Conservation (phyloP, 1,139 yeast genomes). For the Insectozyma bohioensis region DNA sequence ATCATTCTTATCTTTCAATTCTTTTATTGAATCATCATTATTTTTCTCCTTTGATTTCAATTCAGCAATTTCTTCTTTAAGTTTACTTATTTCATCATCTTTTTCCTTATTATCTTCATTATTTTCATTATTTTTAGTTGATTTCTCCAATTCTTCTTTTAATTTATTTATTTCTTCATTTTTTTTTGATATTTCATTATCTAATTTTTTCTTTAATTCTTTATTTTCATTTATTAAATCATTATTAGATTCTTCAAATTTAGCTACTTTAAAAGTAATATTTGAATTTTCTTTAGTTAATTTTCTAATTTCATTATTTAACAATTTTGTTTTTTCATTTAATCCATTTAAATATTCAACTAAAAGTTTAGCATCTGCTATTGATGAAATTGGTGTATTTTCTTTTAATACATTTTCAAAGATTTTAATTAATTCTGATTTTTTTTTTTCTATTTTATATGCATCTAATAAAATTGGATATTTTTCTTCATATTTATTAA, state of each 20-base stretch:
- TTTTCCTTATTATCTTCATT: background rate
- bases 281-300: slow-evolving; percentile 18
- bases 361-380: slow-evolving; percentile 68
- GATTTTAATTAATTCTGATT: slow-evolving; percentile 55
- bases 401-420: slow-evolving; percentile 78
- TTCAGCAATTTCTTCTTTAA: background rate
- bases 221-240: slow-evolving; percentile 14
- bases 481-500: slow-evolving; percentile 84
- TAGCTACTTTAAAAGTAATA: slow-evolving; percentile 22
- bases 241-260: slow-evolving; percentile 17
- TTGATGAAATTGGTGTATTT: slow-evolving; percentile 74
- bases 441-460: slow-evolving; percentile 75
- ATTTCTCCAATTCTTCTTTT: slow-evolving; percentile 2
- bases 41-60: background rate
- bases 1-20: slow-evolving; percentile 4
- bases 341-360: slow-evolving; percentile 70
- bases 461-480: slow-evolving; percentile 84
- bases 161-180: slow-evolving; percentile 1
- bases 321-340: slow-evolving; percentile 58
- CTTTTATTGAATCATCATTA: background rate
- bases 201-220: slow-evolving; percentile 1
- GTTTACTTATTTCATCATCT: background rate
- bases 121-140: slow-evolving; percentile 3
- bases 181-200: no score
- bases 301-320: slow-evolving; percentile 51